Conservation (phyloP, 2,329 filamentous ascomycete species). For the Colletotrichum echinochloae region DNA sequence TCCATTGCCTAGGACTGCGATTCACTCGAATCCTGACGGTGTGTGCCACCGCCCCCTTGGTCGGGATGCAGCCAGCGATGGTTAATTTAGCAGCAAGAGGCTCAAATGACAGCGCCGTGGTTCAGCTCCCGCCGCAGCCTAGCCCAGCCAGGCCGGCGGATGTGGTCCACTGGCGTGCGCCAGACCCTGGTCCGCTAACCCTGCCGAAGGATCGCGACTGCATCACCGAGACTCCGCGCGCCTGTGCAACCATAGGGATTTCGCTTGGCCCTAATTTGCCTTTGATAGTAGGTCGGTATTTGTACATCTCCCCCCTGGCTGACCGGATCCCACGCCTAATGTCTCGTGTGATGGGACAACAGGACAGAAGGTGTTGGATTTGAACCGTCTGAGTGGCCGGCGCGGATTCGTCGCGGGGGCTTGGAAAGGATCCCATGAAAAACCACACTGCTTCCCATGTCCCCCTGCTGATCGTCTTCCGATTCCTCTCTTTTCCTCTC, state of each 20-base stretch:
- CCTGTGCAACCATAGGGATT: slow-evolving; percentile 3
- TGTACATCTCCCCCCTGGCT: too few species aligned
- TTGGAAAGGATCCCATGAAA: slow-evolving; percentile 7
- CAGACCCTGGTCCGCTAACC: background rate
- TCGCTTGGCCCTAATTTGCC: slow-evolving; percentile 14
- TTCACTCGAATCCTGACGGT: background rate
- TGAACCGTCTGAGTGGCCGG: background rate
- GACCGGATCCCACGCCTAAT: background rate
- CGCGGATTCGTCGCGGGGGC: slow-evolving; percentile 1
- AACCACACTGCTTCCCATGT: background rate
- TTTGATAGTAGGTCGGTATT: too few species aligned
- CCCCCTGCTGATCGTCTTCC: background rate
- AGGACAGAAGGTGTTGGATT: slow-evolving; percentile 1
- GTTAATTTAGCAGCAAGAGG: background rate
- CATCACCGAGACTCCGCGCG: slow-evolving; percentile 14
- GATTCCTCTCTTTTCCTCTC: background rate
- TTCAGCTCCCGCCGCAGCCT: background rate
- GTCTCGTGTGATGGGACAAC: background rate
- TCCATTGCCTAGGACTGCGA: too few species aligned
- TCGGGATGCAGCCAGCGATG: background rate
- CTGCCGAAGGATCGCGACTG: slow-evolving; percentile 35
- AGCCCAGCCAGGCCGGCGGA: background rate
- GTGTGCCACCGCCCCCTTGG: background rate
- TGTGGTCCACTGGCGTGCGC: slow-evolving; percentile 4
- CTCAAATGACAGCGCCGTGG: background rate